Evolutionary conservation across 805 yeast species (phyloP), one percentile per base, ranked within the genome.

Genomic region (Nakazawaea holstii): DNA sequence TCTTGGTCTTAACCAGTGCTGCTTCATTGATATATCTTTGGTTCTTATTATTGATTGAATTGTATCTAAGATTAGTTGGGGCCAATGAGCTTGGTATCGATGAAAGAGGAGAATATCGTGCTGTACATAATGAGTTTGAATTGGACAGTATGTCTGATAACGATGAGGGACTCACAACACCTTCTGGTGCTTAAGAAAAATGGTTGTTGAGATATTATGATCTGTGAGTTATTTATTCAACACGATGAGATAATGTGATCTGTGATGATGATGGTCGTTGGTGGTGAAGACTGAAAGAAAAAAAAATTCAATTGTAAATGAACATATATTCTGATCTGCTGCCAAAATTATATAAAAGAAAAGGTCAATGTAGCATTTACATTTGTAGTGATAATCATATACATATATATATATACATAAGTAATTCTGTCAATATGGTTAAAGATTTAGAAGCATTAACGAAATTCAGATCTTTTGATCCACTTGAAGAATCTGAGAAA

Each of bases 1-100:
- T 87, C 33, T 68, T 92, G 66, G 76, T 84, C 5, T 71, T 85
- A 4, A 65, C 81, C 10, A 78, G 91, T 6, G 87, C 87, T 0
- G 91, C 95, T 0, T 85, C 87, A 56, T 53, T 88, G 53, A 70
- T 87, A 2, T 80, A 74, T 56, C 65, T 89, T 35, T 83, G 89
- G 85, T 68, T 84, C 48, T 60, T 85, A 35, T 54, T 76, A n/a
- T 59, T 86, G 41, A 48, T 88, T 24, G 77, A 76, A 41, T 66
- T 84, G 2, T 89, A 86, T 61, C 62, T 82, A 50, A 62, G 59
- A 43, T 57, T 80, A n/a, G 56, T 52, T 26, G 73, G 61, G 38
- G 64, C 61, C 33, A 35, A 55, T 13, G 35, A 52, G 2, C n/a
- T 13, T 8, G 35, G 41, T 11, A 24, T 13, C 33, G 36, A 32